Base-by-base conservation (phyloP, 2,329 filamentous ascomycete species). In the Sporothrix globosa region DNA sequence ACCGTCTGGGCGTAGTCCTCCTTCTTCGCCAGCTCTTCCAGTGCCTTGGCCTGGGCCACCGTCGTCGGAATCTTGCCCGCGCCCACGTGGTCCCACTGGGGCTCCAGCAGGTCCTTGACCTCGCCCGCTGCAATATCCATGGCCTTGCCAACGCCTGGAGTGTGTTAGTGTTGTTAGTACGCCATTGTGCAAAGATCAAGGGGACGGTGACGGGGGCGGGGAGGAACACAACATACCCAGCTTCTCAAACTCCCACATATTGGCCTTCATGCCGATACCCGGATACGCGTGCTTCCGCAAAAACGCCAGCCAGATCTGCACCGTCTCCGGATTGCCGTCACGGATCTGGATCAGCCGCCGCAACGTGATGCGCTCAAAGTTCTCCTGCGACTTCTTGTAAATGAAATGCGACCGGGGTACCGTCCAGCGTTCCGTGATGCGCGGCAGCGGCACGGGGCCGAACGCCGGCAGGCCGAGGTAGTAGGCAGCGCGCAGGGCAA, bases 241-340 rank as follows among this genome's bases (percentile, higher is more conserved):
- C 70, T 87, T 86, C 76, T 91, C 89, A 80, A 92, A 94, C 78
- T 97, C 92, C 89, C 92, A 99, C 66, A 98, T 87, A 79, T 99
- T 97, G 68, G 96, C 96, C 86, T 99, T 99, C 93, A 99, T 96
- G 76, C 96, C 96, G 53, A 98, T 90, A n/a, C 96, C 96, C 75
- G 96, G 92, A 79, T 96, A 97, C 54, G 93, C 92, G 78, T 97
- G 91, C 81, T 97, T 97, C 77, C 92, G 88, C 77, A 99, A 80
- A 78, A 97, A 98, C 0, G 93, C 93, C 71, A 99, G 83, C 96
- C 96, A 99, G 39, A 94, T 81, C 80, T 96, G 91, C 48, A 99
- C 93, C 0, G 89, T 90, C 79, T 97, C 92, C 0, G 93, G 90
- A 77, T 97, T 86, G 0, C 93, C 96, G 77, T 98, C 96, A 74